Base-by-base conservation (phyloP, 1,284 basidiomycete species). In the Mycena sp. region DNA sequence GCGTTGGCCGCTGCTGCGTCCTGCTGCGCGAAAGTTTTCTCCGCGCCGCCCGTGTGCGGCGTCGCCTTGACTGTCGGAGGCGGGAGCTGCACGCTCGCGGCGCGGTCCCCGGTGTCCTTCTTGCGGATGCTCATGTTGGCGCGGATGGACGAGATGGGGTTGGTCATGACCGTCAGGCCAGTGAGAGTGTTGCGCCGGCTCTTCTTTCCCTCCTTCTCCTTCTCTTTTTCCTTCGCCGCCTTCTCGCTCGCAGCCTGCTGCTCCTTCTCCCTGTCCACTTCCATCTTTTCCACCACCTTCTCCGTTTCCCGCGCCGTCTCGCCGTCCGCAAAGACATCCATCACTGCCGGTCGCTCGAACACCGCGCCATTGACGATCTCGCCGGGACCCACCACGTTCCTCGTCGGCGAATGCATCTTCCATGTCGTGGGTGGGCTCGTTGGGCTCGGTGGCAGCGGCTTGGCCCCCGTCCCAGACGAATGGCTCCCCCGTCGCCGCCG, bases 111-210 rank as follows among this genome's bases (percentile, higher is more conserved):
- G 19, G 65, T 37, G 3, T 67, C 65, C 30, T 48, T 82, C 45
- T 72, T 63, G 19, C 65, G 70, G 52, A 84, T 81, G 26, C 79
- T 80, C 74, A 87, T 85, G 66, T 89, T 86, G 4, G 80, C 82
- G 54, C 85, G 83, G 32, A 67, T 44, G 21, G 65, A 64, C 63
- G 81, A 85, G 69, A 93, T 79, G 6, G 91, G 91, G 69, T 93
- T 91, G 4, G 93, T 90, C 85, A 94, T 92, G 48, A 94, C 86
- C 0, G 90, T 93, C 60, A 95, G 80, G 1, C 93, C 86, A 0
- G 90, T 93, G 58, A 95, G 80, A 1, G 93, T 94, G 75, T 92
- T 94, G 66, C 92, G 79, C 71, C 90, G 82, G 73, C 79, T 81
- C 81, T 89, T 88, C 83, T 85, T 87, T 66, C 73, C 74, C 28